phyloP scores from a whole-genome alignment of 495 filamentous ascomycete species.

The Cudoniella acicularis region DNA sequence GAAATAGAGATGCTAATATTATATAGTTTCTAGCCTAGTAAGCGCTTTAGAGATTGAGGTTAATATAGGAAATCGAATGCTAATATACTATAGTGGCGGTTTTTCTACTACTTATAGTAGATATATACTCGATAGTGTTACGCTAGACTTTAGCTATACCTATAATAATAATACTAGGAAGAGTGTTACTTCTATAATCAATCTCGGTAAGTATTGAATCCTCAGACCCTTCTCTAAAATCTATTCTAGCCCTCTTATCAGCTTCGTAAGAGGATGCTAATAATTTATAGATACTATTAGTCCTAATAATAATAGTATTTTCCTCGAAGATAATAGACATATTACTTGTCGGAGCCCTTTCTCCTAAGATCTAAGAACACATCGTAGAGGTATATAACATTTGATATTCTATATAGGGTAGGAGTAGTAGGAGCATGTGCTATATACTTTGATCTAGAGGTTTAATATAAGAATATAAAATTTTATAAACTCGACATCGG shows the following conservation, averaged over 20 bases:
- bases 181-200: slow-evolving; percentile 6
- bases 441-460: slow-evolving; percentile 3
- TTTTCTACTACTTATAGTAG: slow-evolving; percentile 5
- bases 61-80: background rate
- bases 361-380: slow-evolving; percentile 5
- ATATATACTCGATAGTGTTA: slow-evolving; percentile 4
- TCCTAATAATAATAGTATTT: slow-evolving; percentile 4
- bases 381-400: slow-evolving; percentile 6
- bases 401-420: slow-evolving; percentile 4
- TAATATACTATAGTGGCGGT: slow-evolving; percentile 3
- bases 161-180: slow-evolving; percentile 2
- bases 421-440: slow-evolving; percentile 3
- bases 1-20: slow-evolving; percentile 5
- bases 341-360: slow-evolving; percentile 5
- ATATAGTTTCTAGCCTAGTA: slow-evolving; percentile 2
- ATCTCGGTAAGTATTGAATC: slow-evolving; percentile 4
- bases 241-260: slow-evolving; percentile 2
- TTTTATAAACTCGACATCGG: slow-evolving; percentile 6
- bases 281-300: slow-evolving; percentile 5
- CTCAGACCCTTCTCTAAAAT: background rate
- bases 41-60: slow-evolving; percentile 4
- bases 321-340: slow-evolving; percentile 4
- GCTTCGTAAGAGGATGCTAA: slow-evolving; percentile 5
- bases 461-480: slow-evolving; percentile 6
- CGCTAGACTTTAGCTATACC: slow-evolving; percentile 2